Percentiles rank a stretch among this genome's conserved stretches.
Evolutionary conservation across 495 filamentous ascomycete species (phyloP).

Genomic region (Glonium stellatum): DNA sequence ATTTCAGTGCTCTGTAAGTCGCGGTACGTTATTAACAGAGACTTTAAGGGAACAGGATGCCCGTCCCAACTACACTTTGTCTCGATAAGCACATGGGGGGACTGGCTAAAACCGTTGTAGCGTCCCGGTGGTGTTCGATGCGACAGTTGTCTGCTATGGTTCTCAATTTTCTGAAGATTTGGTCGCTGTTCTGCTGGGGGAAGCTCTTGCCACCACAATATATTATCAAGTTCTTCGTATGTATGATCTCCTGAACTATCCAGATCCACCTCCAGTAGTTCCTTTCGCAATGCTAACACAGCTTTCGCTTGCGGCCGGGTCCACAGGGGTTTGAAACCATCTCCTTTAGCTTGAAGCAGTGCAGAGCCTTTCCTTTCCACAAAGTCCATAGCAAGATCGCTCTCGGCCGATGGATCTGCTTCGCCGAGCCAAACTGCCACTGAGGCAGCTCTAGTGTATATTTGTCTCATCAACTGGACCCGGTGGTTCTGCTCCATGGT

Average conservation of each 20-base stretch:
- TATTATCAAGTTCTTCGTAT: conserved; percentile 24
- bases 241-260: conserved; percentile 35
- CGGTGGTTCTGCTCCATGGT: too few relatives aligned
- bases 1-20: not conserved
- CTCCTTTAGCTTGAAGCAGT: not conserved
- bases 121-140: not conserved
- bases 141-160: not conserved
- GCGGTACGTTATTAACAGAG: not conserved
- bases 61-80: not conserved
- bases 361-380: not conserved
- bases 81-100: not conserved
- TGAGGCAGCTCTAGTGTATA: too few relatives aligned
- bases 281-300: conserved; percentile 30
- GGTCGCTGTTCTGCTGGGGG: not conserved
- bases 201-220: conserved; percentile 25
- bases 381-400: not conserved
- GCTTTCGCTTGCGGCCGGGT: conserved; percentile 4
- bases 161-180: not conserved
- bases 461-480: too few relatives aligned
- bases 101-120: not conserved
- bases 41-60: not conserved
- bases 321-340: not conserved
- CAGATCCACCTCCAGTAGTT: conserved; percentile 35
- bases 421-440: too few relatives aligned
- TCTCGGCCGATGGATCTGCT: too few relatives aligned